These are phyloP conservation scores for Globisporangium emineosum DNA, from an alignment of 352 stramenopile genomes.

Conservation along the genomic window DNA sequence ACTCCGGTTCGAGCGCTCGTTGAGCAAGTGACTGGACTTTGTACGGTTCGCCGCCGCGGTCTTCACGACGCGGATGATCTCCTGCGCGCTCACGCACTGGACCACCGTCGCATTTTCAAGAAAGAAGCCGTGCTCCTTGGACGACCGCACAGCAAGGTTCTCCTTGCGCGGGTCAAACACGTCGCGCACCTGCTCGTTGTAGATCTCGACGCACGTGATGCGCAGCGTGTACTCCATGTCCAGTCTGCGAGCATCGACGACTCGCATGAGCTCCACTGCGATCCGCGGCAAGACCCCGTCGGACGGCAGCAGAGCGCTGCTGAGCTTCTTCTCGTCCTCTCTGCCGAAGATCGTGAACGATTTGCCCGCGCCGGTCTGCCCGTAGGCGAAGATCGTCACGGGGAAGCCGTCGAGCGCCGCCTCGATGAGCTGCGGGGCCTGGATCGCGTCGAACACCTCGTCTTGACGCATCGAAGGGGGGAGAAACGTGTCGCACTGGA, in stretches of 20 bases:
- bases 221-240: constrained; percentile 58
- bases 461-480: constrained; percentile 33
- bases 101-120: constrained; percentile 72
- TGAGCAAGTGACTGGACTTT: constrained; percentile 69
- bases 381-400: constrained; percentile 75
- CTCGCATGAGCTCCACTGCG: constrained; percentile 45
- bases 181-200: constrained; percentile 70
- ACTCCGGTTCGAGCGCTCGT: constrained; percentile 69
- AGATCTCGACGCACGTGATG: constrained; percentile 76
- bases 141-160: constrained; percentile 49
- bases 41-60: constrained; percentile 54
- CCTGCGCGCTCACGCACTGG: constrained; percentile 45
- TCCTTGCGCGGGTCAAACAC: constrained; percentile 64
- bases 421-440: constrained; percentile 40
- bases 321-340: constrained; percentile 39
- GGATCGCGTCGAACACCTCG: constrained; percentile 53
- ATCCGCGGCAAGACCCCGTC: constrained; percentile 59
- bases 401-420: constrained; percentile 60
- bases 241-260: constrained; percentile 32
- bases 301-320: constrained; percentile 20
- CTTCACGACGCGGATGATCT: constrained; percentile 66
- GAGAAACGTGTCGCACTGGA: constrained; percentile 65
- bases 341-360: constrained; percentile 75
- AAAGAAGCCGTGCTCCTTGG: constrained; percentile 64
- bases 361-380: constrained; percentile 70